phyloP scores from a whole-genome alignment of 306 rosid species.

The Chamaecrista fasciculata region DNA sequence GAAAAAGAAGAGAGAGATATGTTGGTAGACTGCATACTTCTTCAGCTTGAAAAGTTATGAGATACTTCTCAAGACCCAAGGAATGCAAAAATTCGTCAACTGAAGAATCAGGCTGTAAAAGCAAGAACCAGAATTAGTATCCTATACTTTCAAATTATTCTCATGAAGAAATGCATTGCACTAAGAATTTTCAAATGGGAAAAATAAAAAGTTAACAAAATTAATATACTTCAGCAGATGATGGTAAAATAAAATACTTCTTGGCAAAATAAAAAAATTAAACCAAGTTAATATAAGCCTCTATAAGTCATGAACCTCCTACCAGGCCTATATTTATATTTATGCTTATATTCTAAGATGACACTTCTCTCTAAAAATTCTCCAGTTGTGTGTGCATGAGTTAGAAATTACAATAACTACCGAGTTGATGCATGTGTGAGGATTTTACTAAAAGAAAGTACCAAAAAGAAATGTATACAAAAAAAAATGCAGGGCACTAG shows the following conservation, averaged over 20 bases:
- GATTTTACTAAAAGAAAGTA: neutral
- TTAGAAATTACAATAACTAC: neutral
- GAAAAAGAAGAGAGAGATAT: neutral
- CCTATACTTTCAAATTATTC: neutral
- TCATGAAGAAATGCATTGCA: constrained; percentile 10
- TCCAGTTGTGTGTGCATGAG: neutral
- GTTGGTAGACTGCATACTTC: constrained; percentile 57
- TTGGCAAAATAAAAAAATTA: constrained; percentile 1
- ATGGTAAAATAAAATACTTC: neutral
- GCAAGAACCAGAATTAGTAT: constrained; percentile 28
- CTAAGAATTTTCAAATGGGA: neutral
- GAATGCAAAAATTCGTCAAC: constrained; percentile 84
- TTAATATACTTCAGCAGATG: neutral
- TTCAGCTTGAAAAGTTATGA: constrained; percentile 93
- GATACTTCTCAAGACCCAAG: constrained; percentile 92
- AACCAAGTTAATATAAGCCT: too few species aligned
- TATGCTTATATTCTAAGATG: neutral
- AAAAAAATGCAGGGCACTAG: neutral
- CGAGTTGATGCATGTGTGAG: neutral
- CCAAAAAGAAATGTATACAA: neutral
- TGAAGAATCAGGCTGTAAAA: constrained; percentile 63
- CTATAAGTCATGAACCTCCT: neutral
- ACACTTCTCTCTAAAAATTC: neutral
- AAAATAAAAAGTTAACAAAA: neutral
- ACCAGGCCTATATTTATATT: neutral